Percentiles rank a stretch among this genome's conserved stretches.
Conservation (phyloP, 1,284 basidiomycete genomes). For the Pulveroboletus sp. region DNA sequence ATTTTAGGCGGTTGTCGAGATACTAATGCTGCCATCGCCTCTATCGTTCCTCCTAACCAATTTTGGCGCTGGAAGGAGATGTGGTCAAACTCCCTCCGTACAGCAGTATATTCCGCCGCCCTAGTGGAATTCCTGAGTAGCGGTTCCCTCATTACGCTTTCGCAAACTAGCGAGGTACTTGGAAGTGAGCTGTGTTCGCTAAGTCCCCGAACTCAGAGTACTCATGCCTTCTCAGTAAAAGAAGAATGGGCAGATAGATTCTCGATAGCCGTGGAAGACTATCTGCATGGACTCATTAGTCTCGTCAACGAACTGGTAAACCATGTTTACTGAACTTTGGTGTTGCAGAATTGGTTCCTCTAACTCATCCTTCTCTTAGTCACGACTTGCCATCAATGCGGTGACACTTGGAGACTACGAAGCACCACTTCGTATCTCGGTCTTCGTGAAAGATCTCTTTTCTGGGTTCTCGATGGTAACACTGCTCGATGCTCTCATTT, state of each 20-base stretch:
- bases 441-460: slow-evolving; percentile 82
- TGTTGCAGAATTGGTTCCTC: background rate
- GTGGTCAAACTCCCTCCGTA: slow-evolving; percentile 68
- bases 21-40: slow-evolving; percentile 51
- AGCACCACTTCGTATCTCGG: slow-evolving; percentile 75
- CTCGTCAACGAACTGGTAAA: slow-evolving; percentile 81
- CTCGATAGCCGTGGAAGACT: slow-evolving; percentile 73
- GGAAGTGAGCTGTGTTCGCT: slow-evolving; percentile 58
- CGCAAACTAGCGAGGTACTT: slow-evolving; percentile 52
- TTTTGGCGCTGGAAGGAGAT: slow-evolving; percentile 84
- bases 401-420: slow-evolving; percentile 83
- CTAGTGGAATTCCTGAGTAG: slow-evolving; percentile 65
- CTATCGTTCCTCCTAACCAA: slow-evolving; percentile 64
- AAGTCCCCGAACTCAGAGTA: slow-evolving; percentile 1
- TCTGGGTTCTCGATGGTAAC: slow-evolving; percentile 79
- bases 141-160: slow-evolving; percentile 61
- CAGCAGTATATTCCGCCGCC: slow-evolving; percentile 65
- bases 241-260: slow-evolving; percentile 72
- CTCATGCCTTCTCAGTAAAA: slow-evolving; percentile 50
- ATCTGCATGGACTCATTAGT: slow-evolving; percentile 80
- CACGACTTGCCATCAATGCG: slow-evolving; percentile 78
- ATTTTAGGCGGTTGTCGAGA: slow-evolving; percentile 56
- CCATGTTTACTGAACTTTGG: slow-evolving; percentile 7
- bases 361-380: slow-evolving; percentile 45
- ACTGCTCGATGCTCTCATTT: background rate